phyloP scores from a whole-genome alignment of 352 stramenopile species.

The Globisporangium recalcitrans region DNA sequence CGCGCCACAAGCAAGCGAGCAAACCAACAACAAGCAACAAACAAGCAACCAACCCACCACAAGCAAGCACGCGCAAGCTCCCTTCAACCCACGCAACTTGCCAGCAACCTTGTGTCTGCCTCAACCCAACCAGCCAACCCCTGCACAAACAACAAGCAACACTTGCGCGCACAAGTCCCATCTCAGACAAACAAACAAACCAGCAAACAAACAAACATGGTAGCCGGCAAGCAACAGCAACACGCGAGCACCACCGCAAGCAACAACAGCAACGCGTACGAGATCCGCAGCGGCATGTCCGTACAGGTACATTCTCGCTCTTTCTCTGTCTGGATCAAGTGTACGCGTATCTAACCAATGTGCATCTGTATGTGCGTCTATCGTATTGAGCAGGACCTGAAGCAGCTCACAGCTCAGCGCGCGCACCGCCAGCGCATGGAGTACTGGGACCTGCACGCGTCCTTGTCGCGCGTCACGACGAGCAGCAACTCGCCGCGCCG shows the following conservation, averaged over 20 bases:
- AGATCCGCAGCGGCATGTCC: conserved; percentile 82
- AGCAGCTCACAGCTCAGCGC: conserved; percentile 76
- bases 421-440: conserved; percentile 58
- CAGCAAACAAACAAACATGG: conserved; percentile 22
- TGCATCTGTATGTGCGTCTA: not conserved
- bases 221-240: conserved; percentile 31
- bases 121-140: not conserved
- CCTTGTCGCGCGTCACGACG: not conserved
- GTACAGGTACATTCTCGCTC: conserved; percentile 41
- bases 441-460: conserved; percentile 46
- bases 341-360: not conserved
- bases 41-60: not conserved
- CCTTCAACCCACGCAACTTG: conserved; percentile 1
- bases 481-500: conserved; percentile 37
- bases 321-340: not conserved
- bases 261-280: conserved; percentile 32
- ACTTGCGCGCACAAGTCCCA: not conserved
- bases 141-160: no score
- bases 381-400: conserved; percentile 75
- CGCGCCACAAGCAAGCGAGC: not conserved
- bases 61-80: not conserved
- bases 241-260: conserved; percentile 10
- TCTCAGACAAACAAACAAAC: conserved; percentile 1
- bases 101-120: not conserved
- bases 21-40: conserved; percentile 5